These are phyloP conservation scores for Endothia cerciana DNA, from an alignment of 2,329 filamentous ascomycete genomes.

Conservation along the genomic window DNA sequence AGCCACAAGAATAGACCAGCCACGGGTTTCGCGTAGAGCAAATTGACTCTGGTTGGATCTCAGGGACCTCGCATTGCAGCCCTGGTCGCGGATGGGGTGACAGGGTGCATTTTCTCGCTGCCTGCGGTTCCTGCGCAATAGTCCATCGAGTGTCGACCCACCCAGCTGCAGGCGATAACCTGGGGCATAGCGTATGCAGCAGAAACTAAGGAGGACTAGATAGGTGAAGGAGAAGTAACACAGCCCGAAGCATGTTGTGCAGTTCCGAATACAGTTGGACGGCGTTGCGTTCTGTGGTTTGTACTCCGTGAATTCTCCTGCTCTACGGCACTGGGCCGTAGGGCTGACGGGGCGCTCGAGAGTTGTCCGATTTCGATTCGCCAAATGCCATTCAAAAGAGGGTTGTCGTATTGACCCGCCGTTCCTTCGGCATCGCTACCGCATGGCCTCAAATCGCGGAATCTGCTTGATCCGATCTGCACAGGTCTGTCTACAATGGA, in stretches of 20 bases:
- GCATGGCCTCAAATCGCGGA: not conserved
- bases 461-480: not conserved
- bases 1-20: conserved; percentile 17
- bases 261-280: not conserved
- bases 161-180: not conserved
- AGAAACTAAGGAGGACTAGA: not conserved
- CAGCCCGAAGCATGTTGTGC: not conserved
- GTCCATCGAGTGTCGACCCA: not conserved
- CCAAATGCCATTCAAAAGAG: not conserved
- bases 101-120: conserved; percentile 7
- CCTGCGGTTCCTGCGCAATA: conserved; percentile 1
- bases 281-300: not conserved
- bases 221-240: not conserved
- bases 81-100: not conserved
- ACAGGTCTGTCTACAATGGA: not conserved
- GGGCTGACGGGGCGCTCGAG: conserved; percentile 10
- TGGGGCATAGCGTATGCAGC: not conserved
- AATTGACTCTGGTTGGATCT: not conserved
- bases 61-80: not conserved
- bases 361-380: not conserved
- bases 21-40: not conserved
- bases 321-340: conserved; percentile 16
- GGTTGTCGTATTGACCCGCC: not conserved
- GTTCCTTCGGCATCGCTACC: not conserved
- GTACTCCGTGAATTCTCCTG: not conserved